phyloP scores from a whole-genome alignment of 352 stramenopile genomes.

The Phytophthora ohioensis region DNA sequence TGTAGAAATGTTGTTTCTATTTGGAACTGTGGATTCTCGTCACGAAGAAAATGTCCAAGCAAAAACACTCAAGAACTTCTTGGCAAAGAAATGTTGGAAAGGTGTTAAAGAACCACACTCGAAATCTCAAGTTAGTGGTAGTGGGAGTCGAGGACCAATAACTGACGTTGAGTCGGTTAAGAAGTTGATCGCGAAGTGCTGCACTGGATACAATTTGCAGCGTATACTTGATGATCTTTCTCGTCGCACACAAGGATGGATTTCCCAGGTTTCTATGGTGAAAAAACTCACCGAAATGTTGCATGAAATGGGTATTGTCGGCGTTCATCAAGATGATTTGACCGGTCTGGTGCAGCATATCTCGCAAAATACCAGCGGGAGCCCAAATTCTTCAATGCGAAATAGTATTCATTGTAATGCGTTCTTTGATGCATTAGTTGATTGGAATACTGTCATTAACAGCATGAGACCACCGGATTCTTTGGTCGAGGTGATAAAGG shows the following conservation, averaged over 20 bases:
- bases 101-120: not conserved
- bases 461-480: constrained; percentile 44
- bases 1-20: constrained; percentile 52
- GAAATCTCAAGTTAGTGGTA: not conserved
- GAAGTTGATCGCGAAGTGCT: constrained; percentile 24
- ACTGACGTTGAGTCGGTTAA: constrained; percentile 19
- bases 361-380: not conserved
- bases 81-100: constrained; percentile 39
- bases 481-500: constrained; percentile 54
- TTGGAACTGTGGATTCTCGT: constrained; percentile 36
- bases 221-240: constrained; percentile 16
- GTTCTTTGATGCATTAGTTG: constrained; percentile 59
- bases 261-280: constrained; percentile 16
- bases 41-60: constrained; percentile 33
- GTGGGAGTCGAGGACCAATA: no score
- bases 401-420: constrained; percentile 37
- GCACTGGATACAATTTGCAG: constrained; percentile 44
- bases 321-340: constrained; percentile 13
- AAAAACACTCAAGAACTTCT: constrained; percentile 39
- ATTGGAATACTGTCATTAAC: constrained; percentile 45
- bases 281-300: constrained; percentile 40
- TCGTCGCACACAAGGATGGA: constrained; percentile 12
- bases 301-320: constrained; percentile 10
- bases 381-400: not conserved
- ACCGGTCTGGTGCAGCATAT: constrained; percentile 12